phyloP scores from a whole-genome alignment of 371 early-diverging fungal species.

The Cladochytrium tenue region DNA sequence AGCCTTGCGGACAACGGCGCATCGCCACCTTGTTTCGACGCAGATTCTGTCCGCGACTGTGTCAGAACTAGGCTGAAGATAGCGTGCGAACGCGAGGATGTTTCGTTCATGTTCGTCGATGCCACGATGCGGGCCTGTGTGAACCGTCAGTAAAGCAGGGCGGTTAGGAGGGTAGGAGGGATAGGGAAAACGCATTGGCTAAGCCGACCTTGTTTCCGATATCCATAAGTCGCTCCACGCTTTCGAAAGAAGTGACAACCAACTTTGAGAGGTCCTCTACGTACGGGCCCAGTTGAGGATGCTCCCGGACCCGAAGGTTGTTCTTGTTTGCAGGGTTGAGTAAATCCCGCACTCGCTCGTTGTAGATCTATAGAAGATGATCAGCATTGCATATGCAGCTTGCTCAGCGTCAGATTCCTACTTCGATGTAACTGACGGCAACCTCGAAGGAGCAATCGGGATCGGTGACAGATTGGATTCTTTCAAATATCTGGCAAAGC shows the following conservation, averaged over 20 bases:
- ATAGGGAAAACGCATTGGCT: too few relatives aligned
- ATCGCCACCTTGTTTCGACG: slow-evolving; percentile 23
- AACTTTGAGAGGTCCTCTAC: slow-evolving; percentile 57
- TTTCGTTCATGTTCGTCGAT: slow-evolving; percentile 65
- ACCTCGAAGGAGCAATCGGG: slow-evolving; percentile 65
- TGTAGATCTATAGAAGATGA: slow-evolving; percentile 96
- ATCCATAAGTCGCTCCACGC: slow-evolving; percentile 57
- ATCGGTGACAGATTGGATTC: slow-evolving; percentile 48
- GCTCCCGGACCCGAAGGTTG: slow-evolving; percentile 54
- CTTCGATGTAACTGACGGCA: slow-evolving; percentile 82
- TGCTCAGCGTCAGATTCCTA: too few relatives aligned
- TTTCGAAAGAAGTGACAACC: slow-evolving; percentile 55
- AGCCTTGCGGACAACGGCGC: too few relatives aligned
- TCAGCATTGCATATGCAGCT: too few relatives aligned
- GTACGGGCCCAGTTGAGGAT: slow-evolving; percentile 58
- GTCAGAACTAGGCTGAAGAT: slow-evolving; percentile 68
- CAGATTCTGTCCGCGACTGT: slow-evolving; percentile 35
- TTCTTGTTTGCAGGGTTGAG: slow-evolving; percentile 49
- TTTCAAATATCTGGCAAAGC: slow-evolving; percentile 64
- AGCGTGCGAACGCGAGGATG: slow-evolving; percentile 65
- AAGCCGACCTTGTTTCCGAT: slow-evolving; percentile 59
- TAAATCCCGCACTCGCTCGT: slow-evolving; percentile 95
- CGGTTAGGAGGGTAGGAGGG: too few relatives aligned
- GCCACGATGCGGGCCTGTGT: slow-evolving; percentile 64
- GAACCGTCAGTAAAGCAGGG: too few relatives aligned